These are phyloP conservation scores for Sporothrix mexicana DNA, from an alignment of 2,329 filamentous ascomycete species.

Conservation along the genomic window DNA sequence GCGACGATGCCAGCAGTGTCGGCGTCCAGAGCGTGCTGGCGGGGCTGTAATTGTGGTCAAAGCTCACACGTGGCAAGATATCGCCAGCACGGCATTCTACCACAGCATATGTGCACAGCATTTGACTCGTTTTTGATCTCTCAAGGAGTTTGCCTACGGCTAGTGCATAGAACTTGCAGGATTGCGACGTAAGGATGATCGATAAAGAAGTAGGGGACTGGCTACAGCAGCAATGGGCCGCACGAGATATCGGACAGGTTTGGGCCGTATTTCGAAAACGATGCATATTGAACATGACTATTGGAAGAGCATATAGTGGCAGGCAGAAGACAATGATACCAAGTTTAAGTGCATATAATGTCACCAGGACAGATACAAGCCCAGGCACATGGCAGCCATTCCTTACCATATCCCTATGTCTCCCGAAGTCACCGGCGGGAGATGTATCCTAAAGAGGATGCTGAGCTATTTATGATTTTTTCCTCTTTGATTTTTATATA, in stretches of 20 bases:
- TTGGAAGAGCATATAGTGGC: neutral
- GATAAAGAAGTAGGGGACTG: neutral
- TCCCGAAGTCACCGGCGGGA: neutral
- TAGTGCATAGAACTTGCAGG: neutral
- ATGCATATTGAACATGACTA: neutral
- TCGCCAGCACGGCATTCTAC: neutral
- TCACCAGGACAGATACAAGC: neutral
- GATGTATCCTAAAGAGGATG: neutral
- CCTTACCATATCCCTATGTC: neutral
- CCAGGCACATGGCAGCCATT: neutral
- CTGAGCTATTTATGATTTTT: neutral
- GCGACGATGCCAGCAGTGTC: constrained; percentile 81
- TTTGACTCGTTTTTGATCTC: neutral
- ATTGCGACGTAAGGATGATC: neutral
- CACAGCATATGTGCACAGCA: neutral
- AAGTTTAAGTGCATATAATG: constrained; percentile 5
- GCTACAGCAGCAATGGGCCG: neutral
- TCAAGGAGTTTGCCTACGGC: neutral
- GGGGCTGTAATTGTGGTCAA: constrained; percentile 33
- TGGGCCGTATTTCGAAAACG: constrained; percentile 1
- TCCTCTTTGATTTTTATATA: constrained; percentile 10
- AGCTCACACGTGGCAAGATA: neutral
- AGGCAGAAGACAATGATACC: constrained; percentile 27
- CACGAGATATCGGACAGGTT: neutral
- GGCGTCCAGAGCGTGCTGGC: constrained; percentile 40